phyloP scores from a whole-genome alignment of 495 filamentous ascomycete genomes.

The Tuber magnatum region DNA sequence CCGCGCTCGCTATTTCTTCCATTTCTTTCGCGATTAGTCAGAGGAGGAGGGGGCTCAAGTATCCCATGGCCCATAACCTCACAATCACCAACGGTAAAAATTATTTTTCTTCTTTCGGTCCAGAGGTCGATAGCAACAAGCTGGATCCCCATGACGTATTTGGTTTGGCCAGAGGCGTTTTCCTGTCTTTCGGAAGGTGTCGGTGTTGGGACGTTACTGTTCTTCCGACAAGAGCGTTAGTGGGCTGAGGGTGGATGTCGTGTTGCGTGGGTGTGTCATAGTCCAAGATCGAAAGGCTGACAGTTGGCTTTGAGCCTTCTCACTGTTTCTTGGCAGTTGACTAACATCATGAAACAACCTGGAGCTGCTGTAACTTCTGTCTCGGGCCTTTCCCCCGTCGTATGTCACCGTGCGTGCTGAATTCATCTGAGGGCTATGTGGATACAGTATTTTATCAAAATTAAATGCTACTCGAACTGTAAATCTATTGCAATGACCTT shows the following conservation, averaged over 20 bases:
- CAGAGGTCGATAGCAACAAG: background rate
- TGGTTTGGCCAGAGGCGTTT: background rate
- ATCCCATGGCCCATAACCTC: background rate
- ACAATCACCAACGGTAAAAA: background rate
- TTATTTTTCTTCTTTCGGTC: background rate
- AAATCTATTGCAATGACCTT: background rate
- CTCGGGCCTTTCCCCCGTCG: background rate
- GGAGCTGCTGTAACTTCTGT: background rate
- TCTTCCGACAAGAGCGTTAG: background rate
- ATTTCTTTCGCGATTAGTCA: background rate
- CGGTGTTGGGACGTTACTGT: background rate
- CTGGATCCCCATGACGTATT: background rate
- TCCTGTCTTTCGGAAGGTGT: background rate
- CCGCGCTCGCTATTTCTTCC: background rate
- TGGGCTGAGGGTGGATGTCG: background rate
- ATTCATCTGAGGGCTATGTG: background rate
- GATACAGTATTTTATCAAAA: background rate
- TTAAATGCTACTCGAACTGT: background rate
- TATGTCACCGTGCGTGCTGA: background rate
- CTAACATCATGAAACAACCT: background rate
- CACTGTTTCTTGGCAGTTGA: conserved; percentile 1
- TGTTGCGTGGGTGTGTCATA: conserved; percentile 1
- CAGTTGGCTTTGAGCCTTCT: background rate
- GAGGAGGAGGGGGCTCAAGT: background rate
- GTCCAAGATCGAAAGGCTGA: background rate